Conservation (phyloP, 148 eudicot genomes). For the Spergularia marina region DNA sequence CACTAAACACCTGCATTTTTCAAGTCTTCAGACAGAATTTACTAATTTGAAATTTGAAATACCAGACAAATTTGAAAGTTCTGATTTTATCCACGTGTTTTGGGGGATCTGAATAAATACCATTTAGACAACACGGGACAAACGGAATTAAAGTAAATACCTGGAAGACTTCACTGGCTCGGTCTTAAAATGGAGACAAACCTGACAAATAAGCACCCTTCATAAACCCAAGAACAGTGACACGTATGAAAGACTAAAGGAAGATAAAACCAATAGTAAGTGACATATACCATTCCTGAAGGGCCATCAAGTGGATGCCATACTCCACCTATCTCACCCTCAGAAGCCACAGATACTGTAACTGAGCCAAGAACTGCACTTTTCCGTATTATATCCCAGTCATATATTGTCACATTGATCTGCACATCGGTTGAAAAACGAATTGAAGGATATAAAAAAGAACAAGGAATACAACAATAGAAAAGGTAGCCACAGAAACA, state of each 20-base stretch:
- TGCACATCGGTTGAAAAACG: conserved; percentile 33
- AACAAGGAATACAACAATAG: not conserved
- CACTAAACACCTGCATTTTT: too few species aligned
- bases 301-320: conserved; percentile 79
- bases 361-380: conserved; percentile 92
- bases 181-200: conserved; percentile 70
- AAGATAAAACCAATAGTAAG: not conserved
- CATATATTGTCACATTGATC: conserved; percentile 85
- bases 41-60: not conserved
- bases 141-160: conserved; percentile 33
- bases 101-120: not conserved
- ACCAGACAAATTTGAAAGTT: not conserved
- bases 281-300: conserved; percentile 70
- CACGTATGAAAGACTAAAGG: not conserved
- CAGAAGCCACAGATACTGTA: conserved; percentile 62
- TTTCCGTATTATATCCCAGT: conserved; percentile 95
- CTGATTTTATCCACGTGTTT: not conserved
- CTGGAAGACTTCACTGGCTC: conserved; percentile 52
- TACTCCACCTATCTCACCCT: conserved; percentile 69
- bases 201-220: conserved; percentile 44
- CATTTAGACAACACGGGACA: not conserved
- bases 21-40: too few species aligned
- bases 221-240: conserved; percentile 2
- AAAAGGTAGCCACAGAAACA: too few species aligned
- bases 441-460: not conserved